These are phyloP conservation scores for Angomonas ambiguus DNA, from an alignment of 208 protist genomes.

Conservation along the genomic window DNA sequence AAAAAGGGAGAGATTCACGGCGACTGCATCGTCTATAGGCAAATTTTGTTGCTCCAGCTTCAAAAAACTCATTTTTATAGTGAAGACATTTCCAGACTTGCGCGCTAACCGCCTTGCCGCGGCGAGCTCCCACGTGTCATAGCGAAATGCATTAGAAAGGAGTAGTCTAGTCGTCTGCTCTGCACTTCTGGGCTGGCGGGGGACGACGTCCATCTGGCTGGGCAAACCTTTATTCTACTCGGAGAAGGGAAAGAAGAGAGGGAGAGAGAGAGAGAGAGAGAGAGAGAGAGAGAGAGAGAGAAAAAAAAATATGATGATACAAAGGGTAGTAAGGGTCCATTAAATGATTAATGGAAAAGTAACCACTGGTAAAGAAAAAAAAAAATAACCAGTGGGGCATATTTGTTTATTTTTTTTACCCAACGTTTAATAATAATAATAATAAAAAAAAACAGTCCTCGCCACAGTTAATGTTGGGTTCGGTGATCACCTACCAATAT, in stretches of 20 bases:
- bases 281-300: conserved; percentile 12
- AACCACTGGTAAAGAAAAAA: not conserved
- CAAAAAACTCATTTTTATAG: conserved; percentile 32
- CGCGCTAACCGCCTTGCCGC: conserved; percentile 31
- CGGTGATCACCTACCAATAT: too few relatives aligned
- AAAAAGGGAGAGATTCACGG: conserved; percentile 70
- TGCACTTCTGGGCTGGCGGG: conserved; percentile 49
- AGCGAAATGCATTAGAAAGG: conserved; percentile 77
- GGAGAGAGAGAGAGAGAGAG: conserved; percentile 5
- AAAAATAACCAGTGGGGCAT: conserved; percentile 3
- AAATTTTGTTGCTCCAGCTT: conserved; percentile 23
- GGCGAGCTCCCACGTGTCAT: conserved; percentile 80
- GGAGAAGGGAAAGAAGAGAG: not conserved
- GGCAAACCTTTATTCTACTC: not conserved
- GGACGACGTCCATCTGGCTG: not conserved
- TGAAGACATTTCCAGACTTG: conserved; percentile 27
- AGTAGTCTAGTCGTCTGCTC: conserved; percentile 80
- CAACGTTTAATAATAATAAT: too few relatives aligned
- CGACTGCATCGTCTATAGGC: conserved; percentile 22
- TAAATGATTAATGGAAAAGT: too few relatives aligned
- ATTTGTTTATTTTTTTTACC: not conserved
- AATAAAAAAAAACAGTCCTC: too few relatives aligned
- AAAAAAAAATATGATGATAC: conserved; percentile 18
- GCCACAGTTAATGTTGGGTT: too few relatives aligned
- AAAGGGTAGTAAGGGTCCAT: too few relatives aligned